phyloP scores from a whole-genome alignment of 2,329 filamentous ascomycete species.

The Coccinonectria pachysandricola region DNA sequence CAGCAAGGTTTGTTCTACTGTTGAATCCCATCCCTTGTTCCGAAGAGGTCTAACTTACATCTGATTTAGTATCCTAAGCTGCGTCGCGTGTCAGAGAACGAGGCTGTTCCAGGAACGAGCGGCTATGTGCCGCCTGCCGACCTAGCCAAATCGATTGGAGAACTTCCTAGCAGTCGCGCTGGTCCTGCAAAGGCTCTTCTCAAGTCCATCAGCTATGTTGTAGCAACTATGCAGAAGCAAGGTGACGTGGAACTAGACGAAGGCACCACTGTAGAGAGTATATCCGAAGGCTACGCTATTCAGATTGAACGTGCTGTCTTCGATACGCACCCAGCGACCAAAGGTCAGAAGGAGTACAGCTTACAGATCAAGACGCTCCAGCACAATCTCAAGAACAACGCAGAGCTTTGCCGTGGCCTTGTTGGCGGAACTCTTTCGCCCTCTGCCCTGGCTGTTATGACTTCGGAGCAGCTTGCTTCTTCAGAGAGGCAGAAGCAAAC shows the following conservation, averaged over 20 bases:
- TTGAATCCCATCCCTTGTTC: neutral
- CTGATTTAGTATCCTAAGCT: constrained; percentile 25
- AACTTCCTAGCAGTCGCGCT: constrained; percentile 54
- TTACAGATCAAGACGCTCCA: constrained; percentile 64
- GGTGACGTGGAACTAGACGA: constrained; percentile 52
- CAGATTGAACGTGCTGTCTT: constrained; percentile 67
- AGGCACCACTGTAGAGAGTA: constrained; percentile 50
- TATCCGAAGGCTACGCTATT: constrained; percentile 62
- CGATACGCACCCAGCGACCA: constrained; percentile 40
- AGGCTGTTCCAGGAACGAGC: constrained; percentile 24
- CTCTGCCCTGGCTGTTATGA: constrained; percentile 76
- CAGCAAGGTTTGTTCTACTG: constrained; percentile 32
- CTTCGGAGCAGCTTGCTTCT: constrained; percentile 79
- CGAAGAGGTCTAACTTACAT: neutral
- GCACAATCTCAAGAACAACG: constrained; percentile 84
- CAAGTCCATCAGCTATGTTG: constrained; percentile 56
- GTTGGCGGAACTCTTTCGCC: constrained; percentile 64
- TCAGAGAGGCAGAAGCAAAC: constrained; percentile 75
- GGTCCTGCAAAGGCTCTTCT: constrained; percentile 60
- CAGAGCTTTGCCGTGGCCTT: constrained; percentile 64
- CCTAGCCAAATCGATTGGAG: constrained; percentile 38
- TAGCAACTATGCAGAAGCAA: constrained; percentile 57
- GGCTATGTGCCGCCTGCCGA: constrained; percentile 42
- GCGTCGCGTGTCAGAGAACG: constrained; percentile 45
- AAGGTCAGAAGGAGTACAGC: constrained; percentile 39